These are phyloP conservation scores for Trichoderma koningiopsis DNA, from an alignment of 2,329 filamentous ascomycete species.

Conservation along the genomic window DNA sequence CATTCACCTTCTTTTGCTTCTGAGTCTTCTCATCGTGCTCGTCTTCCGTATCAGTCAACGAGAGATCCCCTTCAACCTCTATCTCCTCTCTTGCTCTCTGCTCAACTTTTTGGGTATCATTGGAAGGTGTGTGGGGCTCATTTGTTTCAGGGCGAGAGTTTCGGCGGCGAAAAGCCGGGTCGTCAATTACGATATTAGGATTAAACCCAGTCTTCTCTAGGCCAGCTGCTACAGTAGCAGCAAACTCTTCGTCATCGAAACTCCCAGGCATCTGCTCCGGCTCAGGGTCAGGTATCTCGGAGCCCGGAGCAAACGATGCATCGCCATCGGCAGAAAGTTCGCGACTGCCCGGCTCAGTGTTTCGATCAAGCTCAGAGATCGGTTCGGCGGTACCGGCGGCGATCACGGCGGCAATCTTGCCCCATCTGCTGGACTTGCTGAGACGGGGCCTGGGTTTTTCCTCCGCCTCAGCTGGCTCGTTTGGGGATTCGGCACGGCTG, in stretches of 20 bases:
- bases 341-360: conserved; percentile 23
- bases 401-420: conserved; percentile 54
- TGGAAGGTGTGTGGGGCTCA: conserved; percentile 40
- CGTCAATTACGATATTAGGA: conserved; percentile 68
- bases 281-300: conserved; percentile 56
- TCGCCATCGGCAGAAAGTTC: conserved; percentile 28
- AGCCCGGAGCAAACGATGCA: conserved; percentile 56
- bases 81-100: neutral
- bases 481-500: conserved; percentile 35
- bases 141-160: conserved; percentile 65
- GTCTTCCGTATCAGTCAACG: conserved; percentile 35
- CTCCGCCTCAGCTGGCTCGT: conserved; percentile 32
- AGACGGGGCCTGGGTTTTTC: conserved; percentile 41
- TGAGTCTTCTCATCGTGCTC: conserved; percentile 28
- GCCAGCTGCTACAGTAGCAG: conserved; percentile 68
- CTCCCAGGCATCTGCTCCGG: conserved; percentile 61
- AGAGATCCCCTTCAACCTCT: conserved; percentile 41
- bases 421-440: conserved; percentile 52
- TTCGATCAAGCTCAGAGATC: conserved; percentile 38
- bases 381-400: conserved; percentile 44
- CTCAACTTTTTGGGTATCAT: neutral
- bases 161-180: conserved; percentile 64
- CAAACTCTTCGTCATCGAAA: conserved; percentile 69
- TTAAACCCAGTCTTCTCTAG: conserved; percentile 71
- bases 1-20: conserved; percentile 13